Evolutionary conservation across 2,329 filamentous ascomycete species (phyloP).

Genomic region (Botrytis hyacinthi): DNA sequence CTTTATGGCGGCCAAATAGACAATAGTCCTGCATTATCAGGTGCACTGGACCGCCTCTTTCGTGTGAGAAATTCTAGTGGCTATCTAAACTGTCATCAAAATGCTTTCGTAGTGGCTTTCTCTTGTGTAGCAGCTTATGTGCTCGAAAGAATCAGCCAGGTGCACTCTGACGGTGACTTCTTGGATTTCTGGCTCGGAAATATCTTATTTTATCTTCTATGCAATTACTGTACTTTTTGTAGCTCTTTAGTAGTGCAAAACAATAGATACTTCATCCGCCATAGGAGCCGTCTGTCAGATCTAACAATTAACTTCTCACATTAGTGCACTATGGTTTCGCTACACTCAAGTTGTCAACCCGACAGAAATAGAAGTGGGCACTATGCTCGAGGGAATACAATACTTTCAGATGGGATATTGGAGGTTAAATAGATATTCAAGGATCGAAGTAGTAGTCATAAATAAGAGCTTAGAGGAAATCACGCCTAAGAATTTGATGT

Average conservation of each 20-base stretch:
- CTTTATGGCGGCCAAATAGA: too few species aligned
- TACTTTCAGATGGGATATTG: too few species aligned
- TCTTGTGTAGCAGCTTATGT: not conserved
- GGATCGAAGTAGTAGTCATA: not conserved
- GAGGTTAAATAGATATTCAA: fast-evolving
- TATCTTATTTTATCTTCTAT: too few species aligned
- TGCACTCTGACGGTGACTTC: not conserved
- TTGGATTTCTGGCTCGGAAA: not conserved
- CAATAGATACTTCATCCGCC: not conserved
- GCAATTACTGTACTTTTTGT: too few species aligned
- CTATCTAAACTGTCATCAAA: not conserved
- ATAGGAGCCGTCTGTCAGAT: not conserved
- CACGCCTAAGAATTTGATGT: not conserved
- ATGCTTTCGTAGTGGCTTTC: not conserved
- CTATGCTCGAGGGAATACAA: not conserved
- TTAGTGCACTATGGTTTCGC: not conserved
- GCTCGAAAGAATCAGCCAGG: not conserved
- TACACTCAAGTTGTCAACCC: not conserved
- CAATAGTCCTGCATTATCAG: not conserved
- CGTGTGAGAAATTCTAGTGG: fast-evolving
- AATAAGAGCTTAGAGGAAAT: not conserved
- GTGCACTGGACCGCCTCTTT: not conserved
- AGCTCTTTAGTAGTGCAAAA: not conserved
- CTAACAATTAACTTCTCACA: not conserved
- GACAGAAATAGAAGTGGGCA: fast-evolving